These are phyloP conservation scores for Colletotrichum orbiculare DNA, from an alignment of 2,329 filamentous ascomycete species.

Conservation along the genomic window DNA sequence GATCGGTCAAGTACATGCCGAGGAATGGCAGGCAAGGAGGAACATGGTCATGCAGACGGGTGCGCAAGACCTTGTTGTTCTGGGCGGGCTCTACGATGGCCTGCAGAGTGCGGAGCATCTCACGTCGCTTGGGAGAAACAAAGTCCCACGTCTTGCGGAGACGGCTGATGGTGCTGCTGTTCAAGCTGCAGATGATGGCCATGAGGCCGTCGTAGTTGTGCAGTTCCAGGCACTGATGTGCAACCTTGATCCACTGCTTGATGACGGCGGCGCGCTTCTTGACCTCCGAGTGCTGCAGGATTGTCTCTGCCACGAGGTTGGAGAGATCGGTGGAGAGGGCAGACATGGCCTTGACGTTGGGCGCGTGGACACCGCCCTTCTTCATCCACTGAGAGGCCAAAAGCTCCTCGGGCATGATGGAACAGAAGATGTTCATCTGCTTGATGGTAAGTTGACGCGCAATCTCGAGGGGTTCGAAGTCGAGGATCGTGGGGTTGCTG, in stretches of 20 bases:
- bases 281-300: slow-evolving; percentile 86
- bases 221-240: slow-evolving; percentile 84
- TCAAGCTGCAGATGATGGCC: slow-evolving; percentile 95
- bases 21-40: slow-evolving; percentile 95
- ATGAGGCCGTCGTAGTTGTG: slow-evolving; percentile 97
- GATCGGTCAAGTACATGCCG: slow-evolving; percentile 94
- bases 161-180: slow-evolving; percentile 89
- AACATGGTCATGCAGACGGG: slow-evolving; percentile 84
- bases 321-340: slow-evolving; percentile 91
- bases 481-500: slow-evolving; percentile 78
- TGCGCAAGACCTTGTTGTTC: slow-evolving; percentile 89
- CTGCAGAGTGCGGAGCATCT: slow-evolving; percentile 81
- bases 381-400: slow-evolving; percentile 95
- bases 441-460: slow-evolving; percentile 93
- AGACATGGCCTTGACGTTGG: slow-evolving; percentile 95
- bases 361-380: slow-evolving; percentile 79
- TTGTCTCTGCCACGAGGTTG: slow-evolving; percentile 92
- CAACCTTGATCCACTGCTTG: slow-evolving; percentile 99
- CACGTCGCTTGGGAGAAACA: slow-evolving; percentile 85
- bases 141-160: slow-evolving; percentile 92
- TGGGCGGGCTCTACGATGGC: slow-evolving; percentile 88
- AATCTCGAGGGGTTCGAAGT: slow-evolving; percentile 91
- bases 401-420: slow-evolving; percentile 91
- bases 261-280: slow-evolving; percentile 92
- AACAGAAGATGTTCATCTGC: slow-evolving; percentile 90